phyloP scores from a whole-genome alignment of 2,329 filamentous ascomycete species.

The Fusarium clavum region DNA sequence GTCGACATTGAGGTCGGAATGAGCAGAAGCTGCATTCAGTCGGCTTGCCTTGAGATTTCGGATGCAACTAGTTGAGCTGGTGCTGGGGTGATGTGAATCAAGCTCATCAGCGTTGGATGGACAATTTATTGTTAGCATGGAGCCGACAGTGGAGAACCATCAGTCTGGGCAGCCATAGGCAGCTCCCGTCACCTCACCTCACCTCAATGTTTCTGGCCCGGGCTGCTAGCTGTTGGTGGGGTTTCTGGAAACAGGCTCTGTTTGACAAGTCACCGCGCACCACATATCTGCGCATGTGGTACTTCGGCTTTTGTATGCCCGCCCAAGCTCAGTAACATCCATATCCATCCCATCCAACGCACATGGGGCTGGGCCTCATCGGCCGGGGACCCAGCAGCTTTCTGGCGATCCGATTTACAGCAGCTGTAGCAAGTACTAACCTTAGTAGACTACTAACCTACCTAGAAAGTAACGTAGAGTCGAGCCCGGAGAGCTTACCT shows the following conservation, averaged over 20 bases:
- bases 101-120: slow-evolving; percentile 30
- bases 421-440: background rate
- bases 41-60: background rate
- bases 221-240: slow-evolving; percentile 30
- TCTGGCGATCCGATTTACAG: slow-evolving; percentile 43
- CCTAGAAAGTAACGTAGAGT: background rate
- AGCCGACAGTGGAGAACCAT: slow-evolving; percentile 2
- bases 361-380: slow-evolving; percentile 41
- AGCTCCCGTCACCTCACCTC: slow-evolving; percentile 1
- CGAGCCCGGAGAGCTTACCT: slow-evolving; percentile 20
- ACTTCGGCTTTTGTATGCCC: slow-evolving; percentile 32
- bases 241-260: slow-evolving; percentile 15
- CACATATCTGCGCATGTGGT: slow-evolving; percentile 30
- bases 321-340: slow-evolving; percentile 38
- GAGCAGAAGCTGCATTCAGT: slow-evolving; percentile 13
- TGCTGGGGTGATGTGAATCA: slow-evolving; percentile 27
- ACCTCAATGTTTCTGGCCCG: slow-evolving; percentile 23
- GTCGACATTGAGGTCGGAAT: slow-evolving; percentile 25
- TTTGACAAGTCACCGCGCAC: slow-evolving; percentile 40
- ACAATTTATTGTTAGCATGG: slow-evolving; percentile 14
- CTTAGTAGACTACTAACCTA: background rate
- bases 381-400: slow-evolving; percentile 45
- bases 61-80: slow-evolving; percentile 8
- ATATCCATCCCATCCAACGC: slow-evolving; percentile 7
- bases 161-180: background rate